These are phyloP conservation scores for Ochromonas danica DNA, from an alignment of 108 stramenopile genomes.

Conservation along the genomic window DNA sequence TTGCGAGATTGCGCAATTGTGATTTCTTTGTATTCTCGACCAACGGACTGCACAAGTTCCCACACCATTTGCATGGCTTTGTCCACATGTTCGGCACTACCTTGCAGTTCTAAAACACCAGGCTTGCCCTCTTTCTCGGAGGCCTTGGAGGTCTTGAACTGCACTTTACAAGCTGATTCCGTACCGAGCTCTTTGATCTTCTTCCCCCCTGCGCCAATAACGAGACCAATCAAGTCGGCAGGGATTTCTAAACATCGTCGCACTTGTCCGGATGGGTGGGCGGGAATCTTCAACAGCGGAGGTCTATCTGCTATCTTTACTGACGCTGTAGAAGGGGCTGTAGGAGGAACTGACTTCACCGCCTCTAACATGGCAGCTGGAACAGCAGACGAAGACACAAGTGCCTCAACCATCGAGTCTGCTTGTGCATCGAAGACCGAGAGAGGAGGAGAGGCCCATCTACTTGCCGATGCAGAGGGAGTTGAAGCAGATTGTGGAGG, in stretches of 20 bases:
- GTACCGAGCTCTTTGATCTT: slow-evolving; percentile 20
- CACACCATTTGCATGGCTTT: background rate
- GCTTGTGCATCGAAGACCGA: too few species aligned
- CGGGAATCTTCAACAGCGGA: background rate
- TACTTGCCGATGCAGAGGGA: too few species aligned
- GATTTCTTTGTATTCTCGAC: background rate
- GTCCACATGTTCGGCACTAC: background rate
- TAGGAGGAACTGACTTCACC: background rate
- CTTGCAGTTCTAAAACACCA: background rate
- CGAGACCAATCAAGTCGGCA: background rate
- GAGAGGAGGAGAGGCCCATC: too few species aligned
- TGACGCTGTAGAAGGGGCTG: background rate
- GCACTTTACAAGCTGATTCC: background rate
- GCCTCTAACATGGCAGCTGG: too few species aligned
- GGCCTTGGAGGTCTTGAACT: background rate
- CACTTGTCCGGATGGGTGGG: background rate
- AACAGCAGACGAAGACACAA: too few species aligned
- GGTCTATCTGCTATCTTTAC: background rate
- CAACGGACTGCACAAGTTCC: background rate
- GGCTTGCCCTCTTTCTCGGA: background rate
- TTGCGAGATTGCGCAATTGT: too few species aligned
- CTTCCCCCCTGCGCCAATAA: background rate
- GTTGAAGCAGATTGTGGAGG: too few species aligned
- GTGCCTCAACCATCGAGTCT: too few species aligned
- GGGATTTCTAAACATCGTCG: slow-evolving; percentile 7